Percentiles rank a stretch among this genome's conserved stretches.
These are phyloP conservation scores for Eucalyptus camaldulensis DNA, from an alignment of 345 rosid species.

Conservation along the genomic window DNA sequence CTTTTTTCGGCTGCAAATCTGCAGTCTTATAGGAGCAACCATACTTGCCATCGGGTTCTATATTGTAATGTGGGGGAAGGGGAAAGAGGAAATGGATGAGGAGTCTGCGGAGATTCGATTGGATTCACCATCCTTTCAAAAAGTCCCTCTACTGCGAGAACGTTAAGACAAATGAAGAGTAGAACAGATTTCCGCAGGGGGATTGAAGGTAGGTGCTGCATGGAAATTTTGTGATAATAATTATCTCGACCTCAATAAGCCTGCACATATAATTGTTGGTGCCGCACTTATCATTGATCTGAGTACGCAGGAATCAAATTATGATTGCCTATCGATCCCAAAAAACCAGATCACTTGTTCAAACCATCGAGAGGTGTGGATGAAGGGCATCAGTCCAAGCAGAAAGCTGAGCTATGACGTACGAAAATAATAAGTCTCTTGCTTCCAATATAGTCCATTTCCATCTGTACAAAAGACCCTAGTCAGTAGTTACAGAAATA, in stretches of 20 bases:
- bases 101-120: not conserved
- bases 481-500: not conserved
- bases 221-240: not conserved
- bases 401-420: not conserved
- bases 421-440: not conserved
- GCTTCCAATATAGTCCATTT: not conserved
- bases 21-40: constrained; percentile 15
- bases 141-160: constrained; percentile 5
- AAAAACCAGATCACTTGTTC: not conserved
- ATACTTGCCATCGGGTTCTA: constrained; percentile 15
- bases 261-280: not conserved
- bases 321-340: not conserved
- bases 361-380: not conserved
- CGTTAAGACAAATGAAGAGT: not conserved
- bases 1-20: not conserved
- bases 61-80: constrained; percentile 24
- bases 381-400: not conserved
- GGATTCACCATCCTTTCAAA: not conserved
- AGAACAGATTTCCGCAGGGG: not conserved
- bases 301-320: not conserved
- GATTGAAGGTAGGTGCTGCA: not conserved
- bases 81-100: constrained; percentile 6
- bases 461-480: not conserved
- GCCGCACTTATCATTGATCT: not conserved
- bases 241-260: not conserved